Evolutionary conservation across 305 asterid genomes (phyloP).

Genomic region (Withania somnifera): DNA sequence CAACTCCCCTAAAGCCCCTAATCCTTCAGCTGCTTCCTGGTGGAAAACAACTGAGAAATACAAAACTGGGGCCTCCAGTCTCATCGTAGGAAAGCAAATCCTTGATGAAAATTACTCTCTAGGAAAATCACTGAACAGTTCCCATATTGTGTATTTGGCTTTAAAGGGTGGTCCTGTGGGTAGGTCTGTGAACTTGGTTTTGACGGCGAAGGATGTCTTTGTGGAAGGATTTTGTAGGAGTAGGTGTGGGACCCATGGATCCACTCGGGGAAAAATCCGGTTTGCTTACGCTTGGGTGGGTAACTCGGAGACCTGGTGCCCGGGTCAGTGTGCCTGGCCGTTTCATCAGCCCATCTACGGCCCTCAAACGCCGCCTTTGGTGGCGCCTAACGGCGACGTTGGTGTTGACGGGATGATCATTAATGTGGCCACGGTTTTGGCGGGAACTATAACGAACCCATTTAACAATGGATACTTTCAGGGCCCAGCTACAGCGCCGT

Average conservation of each 20-base stretch:
- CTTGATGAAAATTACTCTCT: conserved; percentile 40
- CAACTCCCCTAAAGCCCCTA: conserved; percentile 11
- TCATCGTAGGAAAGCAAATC: conserved; percentile 49
- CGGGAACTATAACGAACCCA: conserved; percentile 87
- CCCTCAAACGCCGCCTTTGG: conserved; percentile 60
- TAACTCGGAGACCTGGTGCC: conserved; percentile 67
- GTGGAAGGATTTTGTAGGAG: conserved; percentile 62
- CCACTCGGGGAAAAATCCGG: conserved; percentile 45
- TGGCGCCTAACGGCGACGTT: conserved; percentile 79
- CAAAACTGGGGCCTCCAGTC: conserved; percentile 33
- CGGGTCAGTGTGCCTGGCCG: conserved; percentile 95
- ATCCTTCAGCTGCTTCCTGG: conserved; percentile 72
- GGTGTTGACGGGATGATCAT: conserved; percentile 87
- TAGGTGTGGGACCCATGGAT: conserved; percentile 77
- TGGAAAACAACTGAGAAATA: conserved; percentile 84
- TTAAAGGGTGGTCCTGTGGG: conserved; percentile 40
- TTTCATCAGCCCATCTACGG: conserved; percentile 85
- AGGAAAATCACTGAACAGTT: conserved; percentile 45
- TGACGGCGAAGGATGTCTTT: conserved; percentile 64
- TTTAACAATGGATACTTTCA: conserved; percentile 70
- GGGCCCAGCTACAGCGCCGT: conserved; percentile 73
- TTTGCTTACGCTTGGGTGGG: conserved; percentile 90
- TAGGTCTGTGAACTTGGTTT: conserved; percentile 59
- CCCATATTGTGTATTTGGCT: conserved; percentile 48
- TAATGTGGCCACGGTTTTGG: conserved; percentile 71